These are phyloP conservation scores for Pinus taeda DNA, from an alignment of 75 land plant species.

Conservation along the genomic window DNA sequence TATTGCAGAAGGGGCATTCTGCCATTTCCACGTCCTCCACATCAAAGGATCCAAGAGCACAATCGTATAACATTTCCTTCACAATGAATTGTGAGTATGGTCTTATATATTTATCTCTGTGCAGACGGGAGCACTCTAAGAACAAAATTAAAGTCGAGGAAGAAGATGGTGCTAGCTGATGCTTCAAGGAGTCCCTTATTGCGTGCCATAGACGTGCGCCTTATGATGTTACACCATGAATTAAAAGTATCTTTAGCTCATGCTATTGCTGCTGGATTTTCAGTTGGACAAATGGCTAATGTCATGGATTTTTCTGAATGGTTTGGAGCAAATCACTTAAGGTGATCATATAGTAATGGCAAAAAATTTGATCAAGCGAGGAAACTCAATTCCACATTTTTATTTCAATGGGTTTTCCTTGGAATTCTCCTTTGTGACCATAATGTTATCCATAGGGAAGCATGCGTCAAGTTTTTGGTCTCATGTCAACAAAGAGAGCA, in stretches of 20 bases:
- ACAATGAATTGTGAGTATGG: no score
- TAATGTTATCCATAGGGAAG: constrained; percentile 1
- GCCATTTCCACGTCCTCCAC: no score
- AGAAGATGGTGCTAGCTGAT: neutral
- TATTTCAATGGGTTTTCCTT: neutral
- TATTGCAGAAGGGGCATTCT: no score
- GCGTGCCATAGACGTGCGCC: constrained; percentile 71
- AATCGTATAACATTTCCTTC: no score
- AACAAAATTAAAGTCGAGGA: neutral
- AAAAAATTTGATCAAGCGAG: neutral
- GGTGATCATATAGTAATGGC: neutral
- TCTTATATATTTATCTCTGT: no score
- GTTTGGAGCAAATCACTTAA: constrained; percentile 31
- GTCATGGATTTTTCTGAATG: constrained; percentile 43
- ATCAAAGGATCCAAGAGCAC: no score
- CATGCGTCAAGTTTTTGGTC: constrained; percentile 1
- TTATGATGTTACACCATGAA: constrained; percentile 44
- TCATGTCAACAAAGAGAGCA: constrained; percentile 8
- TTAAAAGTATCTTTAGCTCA: constrained; percentile 32
- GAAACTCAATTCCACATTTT: neutral
- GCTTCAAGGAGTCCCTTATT: constrained; percentile 60
- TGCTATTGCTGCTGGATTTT: constrained; percentile 47
- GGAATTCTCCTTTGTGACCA: neutral
- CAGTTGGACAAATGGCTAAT: constrained; percentile 29
- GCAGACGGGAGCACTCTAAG: neutral